Percentiles rank a stretch among this genome's conserved stretches.
Conservation (phyloP, 2,329 filamentous ascomycete species). For the Paraconiothyrium brasiliense region DNA sequence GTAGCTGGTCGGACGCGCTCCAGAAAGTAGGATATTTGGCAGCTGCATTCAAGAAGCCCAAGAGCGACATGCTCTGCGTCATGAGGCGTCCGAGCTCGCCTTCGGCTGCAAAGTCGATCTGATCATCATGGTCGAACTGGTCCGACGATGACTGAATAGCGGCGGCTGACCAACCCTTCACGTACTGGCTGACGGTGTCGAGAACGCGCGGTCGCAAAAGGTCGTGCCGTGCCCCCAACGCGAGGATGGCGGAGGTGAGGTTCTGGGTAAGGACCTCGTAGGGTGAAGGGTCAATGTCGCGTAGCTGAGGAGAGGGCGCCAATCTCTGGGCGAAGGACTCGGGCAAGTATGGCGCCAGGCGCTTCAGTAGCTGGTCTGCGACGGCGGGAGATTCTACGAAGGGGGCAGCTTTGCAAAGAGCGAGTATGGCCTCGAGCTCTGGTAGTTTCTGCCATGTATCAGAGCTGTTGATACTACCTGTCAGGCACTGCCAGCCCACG, state of each 20-base stretch:
- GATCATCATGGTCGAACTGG: conserved; percentile 65
- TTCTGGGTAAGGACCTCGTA: conserved; percentile 85
- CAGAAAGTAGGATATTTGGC: conserved; percentile 83
- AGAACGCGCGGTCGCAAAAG: conserved; percentile 73
- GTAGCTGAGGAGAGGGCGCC: conserved; percentile 81
- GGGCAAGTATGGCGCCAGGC: conserved; percentile 84
- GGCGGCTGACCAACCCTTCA: conserved; percentile 73
- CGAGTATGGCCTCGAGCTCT: conserved; percentile 91
- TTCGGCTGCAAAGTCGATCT: conserved; percentile 58
- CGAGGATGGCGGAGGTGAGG: conserved; percentile 82
- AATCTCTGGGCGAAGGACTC: conserved; percentile 85
- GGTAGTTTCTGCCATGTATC: conserved; percentile 71
- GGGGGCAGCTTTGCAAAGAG: conserved; percentile 89
- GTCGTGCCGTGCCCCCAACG: conserved; percentile 77
- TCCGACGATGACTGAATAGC: conserved; percentile 65
- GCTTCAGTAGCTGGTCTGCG: conserved; percentile 79
- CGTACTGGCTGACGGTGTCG: conserved; percentile 74
- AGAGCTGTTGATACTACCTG: neutral
- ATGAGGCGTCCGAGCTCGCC: conserved; percentile 70
- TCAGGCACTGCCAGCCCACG: conserved; percentile 10
- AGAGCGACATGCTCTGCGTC: conserved; percentile 82
- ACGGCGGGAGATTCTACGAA: conserved; percentile 74
- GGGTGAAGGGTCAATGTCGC: conserved; percentile 84
- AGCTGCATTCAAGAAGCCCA: conserved; percentile 88
- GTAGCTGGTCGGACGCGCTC: conserved; percentile 76